Percentiles rank a stretch among this genome's conserved stretches.
Evolutionary conservation across 2,329 filamentous ascomycete genomes (phyloP).

Genomic region (Dactylonectria macrodidyma): DNA sequence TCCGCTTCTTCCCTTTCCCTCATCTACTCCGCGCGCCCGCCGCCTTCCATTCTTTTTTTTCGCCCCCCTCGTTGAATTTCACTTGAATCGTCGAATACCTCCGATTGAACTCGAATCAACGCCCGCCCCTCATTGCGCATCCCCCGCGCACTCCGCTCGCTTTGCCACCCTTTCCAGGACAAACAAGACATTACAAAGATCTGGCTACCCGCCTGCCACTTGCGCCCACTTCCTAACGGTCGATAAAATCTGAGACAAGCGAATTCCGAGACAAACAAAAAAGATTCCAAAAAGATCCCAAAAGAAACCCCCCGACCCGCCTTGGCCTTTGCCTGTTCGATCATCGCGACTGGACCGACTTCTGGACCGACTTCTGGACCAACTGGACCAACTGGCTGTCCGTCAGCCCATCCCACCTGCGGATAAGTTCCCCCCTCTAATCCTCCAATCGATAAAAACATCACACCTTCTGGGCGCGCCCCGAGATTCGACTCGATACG

Average conservation of each 20-base stretch:
- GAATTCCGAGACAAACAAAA: too few species aligned
- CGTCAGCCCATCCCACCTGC: slow-evolving; percentile 1
- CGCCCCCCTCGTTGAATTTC: background rate
- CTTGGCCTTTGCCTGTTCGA: too few species aligned
- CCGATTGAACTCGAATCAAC: background rate
- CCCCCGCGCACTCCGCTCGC: slow-evolving; percentile 21
- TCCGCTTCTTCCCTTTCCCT: slow-evolving; percentile 29
- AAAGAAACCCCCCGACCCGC: background rate
- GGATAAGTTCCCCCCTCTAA: slow-evolving; percentile 37
- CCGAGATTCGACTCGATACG: slow-evolving; percentile 48
- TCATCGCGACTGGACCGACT: too few species aligned
- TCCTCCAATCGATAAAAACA: slow-evolving; percentile 39
- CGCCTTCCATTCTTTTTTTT: slow-evolving; percentile 12
- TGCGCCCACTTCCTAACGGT: background rate
- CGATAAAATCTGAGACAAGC: background rate
- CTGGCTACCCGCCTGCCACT: background rate
- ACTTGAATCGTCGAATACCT: background rate
- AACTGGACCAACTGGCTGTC: background rate
- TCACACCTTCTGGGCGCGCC: slow-evolving; percentile 20
- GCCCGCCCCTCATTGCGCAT: slow-evolving; percentile 11
- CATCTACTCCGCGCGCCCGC: slow-evolving; percentile 34
- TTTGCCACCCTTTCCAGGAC: slow-evolving; percentile 5
- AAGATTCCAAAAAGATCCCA: background rate
- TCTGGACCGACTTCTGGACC: background rate
- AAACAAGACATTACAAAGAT: background rate